Base-by-base conservation (phyloP, 306 rosid genomes). In the Cicer cuneatum region DNA sequence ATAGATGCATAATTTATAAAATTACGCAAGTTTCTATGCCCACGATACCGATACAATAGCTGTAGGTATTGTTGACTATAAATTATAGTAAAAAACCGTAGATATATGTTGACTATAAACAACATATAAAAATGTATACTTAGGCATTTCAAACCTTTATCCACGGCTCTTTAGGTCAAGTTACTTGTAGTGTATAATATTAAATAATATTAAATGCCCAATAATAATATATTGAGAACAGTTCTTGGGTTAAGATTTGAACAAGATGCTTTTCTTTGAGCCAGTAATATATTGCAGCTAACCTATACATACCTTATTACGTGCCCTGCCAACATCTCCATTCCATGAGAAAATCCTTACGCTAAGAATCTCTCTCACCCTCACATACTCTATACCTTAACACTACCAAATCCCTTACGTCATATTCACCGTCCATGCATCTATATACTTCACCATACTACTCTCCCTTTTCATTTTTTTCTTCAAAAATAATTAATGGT, bases 331-430 rank as follows among this genome's bases (percentile, higher is more conserved):
- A 85, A 70, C 84, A 82, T 83, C 65, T 63, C 77, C 70, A 75
- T 64, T 66, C 74, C 58, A 64, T 61, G 5, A 35, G 18, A 81
- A 80, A 76, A 69, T 83, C 85, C 85, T 71, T 69, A 89, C 90
- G 87, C 93, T 76, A 87, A 86, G 93, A 89, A 87, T 91, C 87
- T 86, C 80, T 69, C 85, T 72, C 29, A 64, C 56, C 46, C 73
- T 53, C 71, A 21, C 40, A 63, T 76, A 75, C 81, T 79, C 80
- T 78, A 80, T 83, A 75, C 87, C 82, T 61, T 84, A 71, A 71
- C 83, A 83, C 81, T 73, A 64, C 47, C 9, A 37, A 62, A 74
- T 66, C 82, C 83, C 86, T 53, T 76, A 37, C 72, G 72, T 57
- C 77, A 53, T 60, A 71, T 43, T 51, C 83, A 73, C 79, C 83